Conservation (phyloP, 352 stramenopile species). For the Globisporangium heterothallicum region DNA sequence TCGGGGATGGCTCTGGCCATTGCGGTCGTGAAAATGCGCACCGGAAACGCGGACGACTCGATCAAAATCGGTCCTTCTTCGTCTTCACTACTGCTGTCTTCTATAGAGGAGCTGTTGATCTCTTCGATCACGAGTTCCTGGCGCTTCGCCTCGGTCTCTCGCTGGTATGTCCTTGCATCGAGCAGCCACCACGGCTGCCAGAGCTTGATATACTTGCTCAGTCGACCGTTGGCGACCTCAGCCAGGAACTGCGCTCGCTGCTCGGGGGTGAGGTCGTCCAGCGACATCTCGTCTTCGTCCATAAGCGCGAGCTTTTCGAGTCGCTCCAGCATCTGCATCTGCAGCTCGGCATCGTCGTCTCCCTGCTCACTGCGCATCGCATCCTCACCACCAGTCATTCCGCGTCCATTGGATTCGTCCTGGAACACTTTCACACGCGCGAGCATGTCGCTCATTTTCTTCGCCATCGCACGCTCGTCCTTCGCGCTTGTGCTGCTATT, state of each 20-base stretch:
- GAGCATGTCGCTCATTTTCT: conserved; percentile 38
- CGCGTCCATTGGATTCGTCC: conserved; percentile 18
- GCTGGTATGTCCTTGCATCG: conserved; percentile 35
- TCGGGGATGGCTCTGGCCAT: conserved; percentile 30
- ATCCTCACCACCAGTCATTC: not conserved
- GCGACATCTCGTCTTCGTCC: conserved; percentile 39
- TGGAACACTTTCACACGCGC: conserved; percentile 55
- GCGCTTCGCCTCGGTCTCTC: conserved; percentile 36
- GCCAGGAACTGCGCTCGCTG: conserved; percentile 57
- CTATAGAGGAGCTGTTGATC: conserved; percentile 13
- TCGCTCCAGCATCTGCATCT: conserved; percentile 19
- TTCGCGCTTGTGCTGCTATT: conserved; percentile 18
- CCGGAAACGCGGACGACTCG: conserved; percentile 32
- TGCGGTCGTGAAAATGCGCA: conserved; percentile 38
- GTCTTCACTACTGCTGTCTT: conserved; percentile 7
- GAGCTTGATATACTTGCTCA: conserved; percentile 56
- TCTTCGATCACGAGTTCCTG: conserved; percentile 47
- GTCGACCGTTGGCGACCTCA: conserved; percentile 54
- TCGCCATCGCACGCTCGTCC: conserved; percentile 22
- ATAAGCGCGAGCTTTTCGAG: conserved; percentile 47
- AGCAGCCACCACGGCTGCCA: conserved; percentile 77
- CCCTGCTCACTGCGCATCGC: conserved; percentile 13
- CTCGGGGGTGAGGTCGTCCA: conserved; percentile 54
- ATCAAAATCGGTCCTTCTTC: conserved; percentile 17
- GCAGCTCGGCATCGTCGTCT: conserved; percentile 22